Evolutionary conservation across 106 monocot species (phyloP).

Genomic region (Hemerocallis citrina): DNA sequence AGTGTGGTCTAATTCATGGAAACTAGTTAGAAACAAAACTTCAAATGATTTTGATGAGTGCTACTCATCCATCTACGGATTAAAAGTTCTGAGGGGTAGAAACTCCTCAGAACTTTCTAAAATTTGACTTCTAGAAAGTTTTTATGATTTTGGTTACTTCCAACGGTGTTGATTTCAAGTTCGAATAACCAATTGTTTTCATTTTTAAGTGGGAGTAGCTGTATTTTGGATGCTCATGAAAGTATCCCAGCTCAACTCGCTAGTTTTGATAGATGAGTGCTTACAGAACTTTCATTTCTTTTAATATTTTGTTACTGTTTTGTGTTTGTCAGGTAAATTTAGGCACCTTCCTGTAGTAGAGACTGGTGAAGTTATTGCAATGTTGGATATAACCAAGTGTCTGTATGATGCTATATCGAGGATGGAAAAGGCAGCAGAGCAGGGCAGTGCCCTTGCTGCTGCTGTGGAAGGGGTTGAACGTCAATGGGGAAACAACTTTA

Average conservation of each 20-base stretch:
- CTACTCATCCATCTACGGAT: no score
- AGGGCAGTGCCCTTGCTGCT: constrained; percentile 87
- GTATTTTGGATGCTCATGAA: no score
- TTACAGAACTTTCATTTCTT: background rate
- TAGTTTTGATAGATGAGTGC: background rate
- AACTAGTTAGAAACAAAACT: no score
- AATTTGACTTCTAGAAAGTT: background rate
- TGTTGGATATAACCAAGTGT: constrained; percentile 92
- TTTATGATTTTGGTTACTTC: background rate
- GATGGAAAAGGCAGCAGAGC: constrained; percentile 94
- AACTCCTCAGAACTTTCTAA: no score
- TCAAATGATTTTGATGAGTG: no score
- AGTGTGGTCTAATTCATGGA: no score
- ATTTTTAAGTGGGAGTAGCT: no score
- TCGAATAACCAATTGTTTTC: no score
- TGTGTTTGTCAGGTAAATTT: constrained; percentile 65
- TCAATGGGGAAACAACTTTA: constrained; percentile 57
- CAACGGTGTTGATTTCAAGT: no score
- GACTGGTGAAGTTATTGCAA: constrained; percentile 91
- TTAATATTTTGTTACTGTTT: background rate
- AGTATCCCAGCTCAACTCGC: no score
- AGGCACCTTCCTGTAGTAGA: constrained; percentile 97
- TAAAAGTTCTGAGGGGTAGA: no score
- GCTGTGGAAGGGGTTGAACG: constrained; percentile 94
- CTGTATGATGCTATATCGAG: constrained; percentile 98